Percentiles rank a stretch among this genome's conserved stretches.
These are phyloP conservation scores for Rhynchosporium agropyri DNA, from an alignment of 2,329 filamentous ascomycete species.

Conservation along the genomic window DNA sequence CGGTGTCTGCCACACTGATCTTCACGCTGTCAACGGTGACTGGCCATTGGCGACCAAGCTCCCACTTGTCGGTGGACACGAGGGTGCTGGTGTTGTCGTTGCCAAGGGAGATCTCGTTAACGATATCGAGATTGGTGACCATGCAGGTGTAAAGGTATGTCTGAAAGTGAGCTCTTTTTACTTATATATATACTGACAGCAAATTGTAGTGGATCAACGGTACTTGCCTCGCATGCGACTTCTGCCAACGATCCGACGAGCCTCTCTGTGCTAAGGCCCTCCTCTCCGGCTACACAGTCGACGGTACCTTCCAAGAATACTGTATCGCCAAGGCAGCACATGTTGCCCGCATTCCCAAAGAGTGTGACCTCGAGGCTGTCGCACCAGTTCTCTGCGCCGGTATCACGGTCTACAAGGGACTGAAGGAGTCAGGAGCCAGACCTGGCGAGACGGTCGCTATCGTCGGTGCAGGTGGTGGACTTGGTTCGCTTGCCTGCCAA, in stretches of 20 bases:
- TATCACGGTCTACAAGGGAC: slow-evolving; percentile 87
- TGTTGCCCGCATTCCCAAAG: slow-evolving; percentile 79
- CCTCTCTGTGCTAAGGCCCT: slow-evolving; percentile 75
- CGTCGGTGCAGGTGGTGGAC: slow-evolving; percentile 82
- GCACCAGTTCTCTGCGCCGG: slow-evolving; percentile 83
- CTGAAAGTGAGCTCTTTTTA: not conserved
- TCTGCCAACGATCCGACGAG: slow-evolving; percentile 81
- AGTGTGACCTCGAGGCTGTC: slow-evolving; percentile 73
- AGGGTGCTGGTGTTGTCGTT: slow-evolving; percentile 82
- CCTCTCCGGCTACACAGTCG: slow-evolving; percentile 89
- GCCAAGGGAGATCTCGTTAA: slow-evolving; percentile 74
- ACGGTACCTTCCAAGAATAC: slow-evolving; percentile 94
- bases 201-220: slow-evolving; percentile 79
- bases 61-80: slow-evolving; percentile 81
- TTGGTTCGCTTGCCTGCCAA: slow-evolving; percentile 79
- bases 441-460: slow-evolving; percentile 81
- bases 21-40: slow-evolving; percentile 81
- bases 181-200: slow-evolving; percentile 21
- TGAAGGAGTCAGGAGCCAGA: slow-evolving; percentile 77
- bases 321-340: slow-evolving; percentile 84
- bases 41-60: slow-evolving; percentile 85
- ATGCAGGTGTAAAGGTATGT: slow-evolving; percentile 74
- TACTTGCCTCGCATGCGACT: slow-evolving; percentile 79
- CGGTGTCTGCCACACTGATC: slow-evolving; percentile 88
- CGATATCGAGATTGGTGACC: slow-evolving; percentile 79